These are phyloP conservation scores for Alternaria metachromatica DNA, from an alignment of 2,329 filamentous ascomycete genomes.

Conservation along the genomic window DNA sequence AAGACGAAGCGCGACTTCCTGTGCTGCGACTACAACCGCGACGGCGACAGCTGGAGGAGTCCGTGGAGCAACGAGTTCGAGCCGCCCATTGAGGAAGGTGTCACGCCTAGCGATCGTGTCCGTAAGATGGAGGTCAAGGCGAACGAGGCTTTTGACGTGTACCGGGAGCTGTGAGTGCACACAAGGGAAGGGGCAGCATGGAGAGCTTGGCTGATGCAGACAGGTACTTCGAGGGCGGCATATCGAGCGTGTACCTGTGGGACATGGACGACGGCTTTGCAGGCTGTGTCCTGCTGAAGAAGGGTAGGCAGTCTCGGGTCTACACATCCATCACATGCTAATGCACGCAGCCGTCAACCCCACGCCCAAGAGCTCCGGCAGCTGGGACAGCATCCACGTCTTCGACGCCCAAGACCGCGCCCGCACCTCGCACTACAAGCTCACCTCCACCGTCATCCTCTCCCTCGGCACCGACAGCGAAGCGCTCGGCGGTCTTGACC, in stretches of 20 bases:
- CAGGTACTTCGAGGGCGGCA: slow-evolving; percentile 91
- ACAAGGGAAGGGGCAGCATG: background rate
- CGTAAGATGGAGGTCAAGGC: slow-evolving; percentile 92
- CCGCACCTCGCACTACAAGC: slow-evolving; percentile 92
- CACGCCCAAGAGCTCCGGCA: slow-evolving; percentile 72
- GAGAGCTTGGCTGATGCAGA: slow-evolving; percentile 26
- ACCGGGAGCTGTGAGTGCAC: slow-evolving; percentile 75
- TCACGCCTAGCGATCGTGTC: slow-evolving; percentile 87
- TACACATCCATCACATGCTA: slow-evolving; percentile 4
- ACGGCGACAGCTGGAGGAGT: slow-evolving; percentile 95
- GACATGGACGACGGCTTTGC: slow-evolving; percentile 98
- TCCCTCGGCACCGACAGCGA: slow-evolving; percentile 75
- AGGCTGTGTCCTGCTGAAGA: slow-evolving; percentile 94
- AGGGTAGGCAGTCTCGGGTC: slow-evolving; percentile 64
- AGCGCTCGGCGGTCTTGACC: slow-evolving; percentile 82
- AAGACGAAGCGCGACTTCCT: slow-evolving; percentile 94
- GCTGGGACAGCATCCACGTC: slow-evolving; percentile 99
- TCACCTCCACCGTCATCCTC: slow-evolving; percentile 95
- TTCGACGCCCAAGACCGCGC: slow-evolving; percentile 95
- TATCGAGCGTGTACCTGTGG: slow-evolving; percentile 97
- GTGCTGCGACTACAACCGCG: slow-evolving; percentile 99
- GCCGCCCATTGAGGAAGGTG: slow-evolving; percentile 82
- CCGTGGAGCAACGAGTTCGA: slow-evolving; percentile 99
- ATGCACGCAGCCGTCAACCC: slow-evolving; percentile 66
- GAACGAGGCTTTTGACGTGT: slow-evolving; percentile 96